Percentiles rank a stretch among this genome's conserved stretches.
Conservation (phyloP, 2,329 filamentous ascomycete species). For the Xylaria arbuscula region DNA sequence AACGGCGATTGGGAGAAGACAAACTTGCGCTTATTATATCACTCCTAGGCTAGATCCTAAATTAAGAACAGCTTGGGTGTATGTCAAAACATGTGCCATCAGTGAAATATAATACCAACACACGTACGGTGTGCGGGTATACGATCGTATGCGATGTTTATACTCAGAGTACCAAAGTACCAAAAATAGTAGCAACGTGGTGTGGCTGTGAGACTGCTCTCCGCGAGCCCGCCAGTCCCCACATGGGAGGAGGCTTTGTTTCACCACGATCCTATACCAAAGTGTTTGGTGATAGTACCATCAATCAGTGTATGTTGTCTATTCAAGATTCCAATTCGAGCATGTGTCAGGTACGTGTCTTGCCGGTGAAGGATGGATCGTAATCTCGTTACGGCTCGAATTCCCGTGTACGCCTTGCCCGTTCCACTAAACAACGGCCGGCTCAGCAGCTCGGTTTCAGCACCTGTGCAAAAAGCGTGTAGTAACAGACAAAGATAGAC, state of each 20-base stretch:
- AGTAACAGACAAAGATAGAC: conserved; percentile 7
- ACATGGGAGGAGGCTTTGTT: background rate
- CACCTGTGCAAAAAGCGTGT: background rate
- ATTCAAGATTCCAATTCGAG: background rate
- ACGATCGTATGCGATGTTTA: too few relatives aligned
- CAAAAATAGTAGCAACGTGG: conserved; percentile 29
- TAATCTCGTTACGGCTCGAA: conserved; percentile 25
- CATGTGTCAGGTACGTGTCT: background rate
- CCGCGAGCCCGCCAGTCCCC: background rate
- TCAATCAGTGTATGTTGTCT: background rate
- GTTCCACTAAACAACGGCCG: conserved; percentile 16
- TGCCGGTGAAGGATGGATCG: conserved; percentile 19
- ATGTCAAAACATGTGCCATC: too few relatives aligned
- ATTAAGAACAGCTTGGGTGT: too few relatives aligned
- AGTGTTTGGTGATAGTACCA: background rate
- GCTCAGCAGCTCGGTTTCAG: conserved; percentile 14
- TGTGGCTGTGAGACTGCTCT: conserved; percentile 35
- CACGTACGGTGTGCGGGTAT: too few relatives aligned
- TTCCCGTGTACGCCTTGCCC: conserved; percentile 20
- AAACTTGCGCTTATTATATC: too few relatives aligned
- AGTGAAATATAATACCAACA: too few relatives aligned
- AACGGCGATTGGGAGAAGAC: too few relatives aligned
- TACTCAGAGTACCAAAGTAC: conserved; percentile 23
- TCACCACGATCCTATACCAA: conserved; percentile 2
- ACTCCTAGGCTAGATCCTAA: too few relatives aligned